phyloP scores from a whole-genome alignment of 139 green algal species.

The Chlorella sp. region DNA sequence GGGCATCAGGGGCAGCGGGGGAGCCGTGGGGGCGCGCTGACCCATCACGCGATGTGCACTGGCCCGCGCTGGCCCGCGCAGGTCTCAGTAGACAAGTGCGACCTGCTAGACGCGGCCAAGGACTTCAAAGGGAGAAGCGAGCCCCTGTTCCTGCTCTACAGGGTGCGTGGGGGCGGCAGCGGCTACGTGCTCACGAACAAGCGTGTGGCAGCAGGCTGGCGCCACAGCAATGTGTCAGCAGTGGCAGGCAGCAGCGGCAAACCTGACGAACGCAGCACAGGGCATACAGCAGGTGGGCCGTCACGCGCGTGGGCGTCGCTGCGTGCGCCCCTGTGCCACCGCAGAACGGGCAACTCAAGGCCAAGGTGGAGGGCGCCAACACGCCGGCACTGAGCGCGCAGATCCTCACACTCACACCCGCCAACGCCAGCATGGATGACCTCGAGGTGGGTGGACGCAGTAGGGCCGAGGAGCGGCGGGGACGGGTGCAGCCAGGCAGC shows the following conservation, averaged over 20 bases:
- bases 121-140: constrained; percentile 47
- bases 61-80: background rate
- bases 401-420: constrained; percentile 39
- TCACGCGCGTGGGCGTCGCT: too few species aligned
- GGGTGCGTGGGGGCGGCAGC: too few species aligned
- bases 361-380: constrained; percentile 45
- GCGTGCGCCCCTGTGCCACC: too few species aligned
- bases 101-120: constrained; percentile 30
- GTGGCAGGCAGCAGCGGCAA: background rate
- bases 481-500: too few species aligned
- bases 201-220: too few species aligned
- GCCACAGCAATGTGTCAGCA: background rate
- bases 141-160: constrained; percentile 57
- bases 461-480: too few species aligned
- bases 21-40: too few species aligned
- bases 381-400: constrained; percentile 35
- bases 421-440: constrained; percentile 55
- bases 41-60: too few species aligned
- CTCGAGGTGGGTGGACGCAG: constrained; percentile 43
- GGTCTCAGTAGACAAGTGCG: constrained; percentile 2
- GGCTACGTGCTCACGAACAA: too few species aligned
- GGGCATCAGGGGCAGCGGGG: too few species aligned
- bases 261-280: too few species aligned
- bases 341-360: constrained; percentile 61
- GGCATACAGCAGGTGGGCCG: too few species aligned